Evolutionary conservation across 768 basidiomycete genomes (phyloP), one percentile per base, ranked within the genome.

Genomic region (Boletellus sp.): DNA sequence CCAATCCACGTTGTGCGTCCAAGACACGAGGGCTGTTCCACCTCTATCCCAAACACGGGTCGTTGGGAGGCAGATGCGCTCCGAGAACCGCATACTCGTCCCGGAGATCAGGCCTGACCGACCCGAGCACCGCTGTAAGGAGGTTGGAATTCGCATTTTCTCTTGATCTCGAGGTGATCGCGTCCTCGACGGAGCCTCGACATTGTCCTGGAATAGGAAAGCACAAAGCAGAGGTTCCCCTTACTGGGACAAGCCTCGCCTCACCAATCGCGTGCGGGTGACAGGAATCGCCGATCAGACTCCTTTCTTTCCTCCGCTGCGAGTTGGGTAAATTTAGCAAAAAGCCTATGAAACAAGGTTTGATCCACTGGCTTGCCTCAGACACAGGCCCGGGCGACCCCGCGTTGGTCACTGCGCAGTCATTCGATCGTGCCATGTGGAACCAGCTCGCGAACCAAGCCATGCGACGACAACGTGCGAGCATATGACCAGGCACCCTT

Each of bases 211-310:
- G 23, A 39, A 54, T 38, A 39, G 54, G 48, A 55, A 53, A 33
- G 48, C 6, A 45, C 12, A 52, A 45, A 32, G 45, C 37, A 43
- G 47, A 53, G 42, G n/a, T 42, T 53, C 47, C 42, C 41, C 47
- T 48, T 24, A 22, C 39, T 34, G 42, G 45, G 20, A 31, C 43
- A 24, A 28, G 28, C 42, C 42, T 10, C 16, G 58, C 64, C 62
- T 63, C 64, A 28, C 58, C 55, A 45, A 49, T 39, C 36, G 42
- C 53, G 63, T 60, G 62, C 36, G 63, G 51, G 19, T 41, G 47
- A 42, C 36, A 47, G 32, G 1, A 35, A 35, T 31, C 39, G 46
- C 47, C 48, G 55, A 58, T 53, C 55, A 48, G 20, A 26, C 35
- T 50, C 20, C 36, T 41, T 50, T 31, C 8, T 9, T 16, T 42